Base-by-base conservation (phyloP, 768 basidiomycete genomes). In the Dacryopinax primogenitus region DNA sequence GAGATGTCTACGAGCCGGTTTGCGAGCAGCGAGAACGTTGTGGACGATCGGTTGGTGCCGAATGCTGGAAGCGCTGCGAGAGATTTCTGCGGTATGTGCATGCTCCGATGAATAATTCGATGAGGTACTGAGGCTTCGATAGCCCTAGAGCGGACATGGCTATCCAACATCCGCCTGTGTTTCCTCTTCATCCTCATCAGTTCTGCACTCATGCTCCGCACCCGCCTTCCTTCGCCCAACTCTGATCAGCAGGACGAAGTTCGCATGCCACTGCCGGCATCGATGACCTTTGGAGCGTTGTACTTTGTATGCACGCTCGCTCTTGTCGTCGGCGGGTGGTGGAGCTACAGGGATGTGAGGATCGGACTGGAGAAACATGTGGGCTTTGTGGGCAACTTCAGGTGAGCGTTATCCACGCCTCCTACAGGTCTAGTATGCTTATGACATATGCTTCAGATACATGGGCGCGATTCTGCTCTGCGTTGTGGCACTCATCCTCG, bases 311-410 rank as follows among this genome's bases (percentile, higher is more conserved):
- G 11, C 13, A 58, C 51, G 3, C 51, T 58, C 26, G 51, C 51
- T 23, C 51, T 58, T 6, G 21, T 58, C 4, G 51, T 9, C 15
- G 51, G 51, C 9, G 51, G 51, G 23, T 58, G 51, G 51, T 58
- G 51, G 51, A 58, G 51, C 51, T 58, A 58, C 32, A 23, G 51
- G 13, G 51, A 58, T 18, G 51, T 58, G 3, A 58, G 51, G 51
- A 58, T 58, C 11, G 51, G 51, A 21, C 51, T 58, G 13, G 51
- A 58, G 51, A 13, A 30, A 30, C 51, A 58, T 3, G 51, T 58
- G 9, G 51, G 51, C 26, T 58, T 58, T 21, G 51, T 58, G 13
- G 51, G 51, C 51, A 26, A 58, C 30, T 58, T 58, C 51, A 58
- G 21, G 51, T 58, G 51, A 3, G 51, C 21, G 41, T 7, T 6